phyloP scores from a whole-genome alignment of 2,329 filamentous ascomycete species.

The Stachybotrys elegans region DNA sequence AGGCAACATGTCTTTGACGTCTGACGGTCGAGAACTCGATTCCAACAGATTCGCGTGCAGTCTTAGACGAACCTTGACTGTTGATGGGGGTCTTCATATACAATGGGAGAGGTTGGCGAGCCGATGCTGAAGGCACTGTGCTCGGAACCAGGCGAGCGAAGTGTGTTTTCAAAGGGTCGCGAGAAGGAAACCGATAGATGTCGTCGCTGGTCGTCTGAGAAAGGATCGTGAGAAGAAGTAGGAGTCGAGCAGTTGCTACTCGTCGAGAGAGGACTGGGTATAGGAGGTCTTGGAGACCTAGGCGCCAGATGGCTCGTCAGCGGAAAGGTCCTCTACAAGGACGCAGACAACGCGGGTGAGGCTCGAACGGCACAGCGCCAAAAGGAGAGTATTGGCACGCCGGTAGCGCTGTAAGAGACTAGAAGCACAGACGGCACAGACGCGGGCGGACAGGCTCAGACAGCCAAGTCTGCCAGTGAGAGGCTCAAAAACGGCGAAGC shows the following conservation, averaged over 20 bases:
- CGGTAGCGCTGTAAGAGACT: too few species aligned
- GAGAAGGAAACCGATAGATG: slow-evolving; percentile 12
- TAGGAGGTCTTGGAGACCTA: slow-evolving; percentile 43
- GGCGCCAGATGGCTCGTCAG: too few species aligned
- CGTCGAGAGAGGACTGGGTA: slow-evolving; percentile 46
- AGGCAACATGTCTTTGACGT: too few species aligned
- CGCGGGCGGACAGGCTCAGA: too few species aligned
- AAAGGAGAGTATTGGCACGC: too few species aligned
- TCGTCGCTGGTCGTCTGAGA: slow-evolving; percentile 21
- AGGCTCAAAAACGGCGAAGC: too few species aligned
- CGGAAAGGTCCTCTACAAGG: slow-evolving; percentile 13
- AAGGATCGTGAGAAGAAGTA: slow-evolving; percentile 25
- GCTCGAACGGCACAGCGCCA: too few species aligned
- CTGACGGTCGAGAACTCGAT: too few species aligned
- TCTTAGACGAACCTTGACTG: slow-evolving; percentile 22
- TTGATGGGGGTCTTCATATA: slow-evolving; percentile 21
- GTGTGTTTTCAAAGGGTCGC: slow-evolving; percentile 9
- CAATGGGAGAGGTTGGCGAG: slow-evolving; percentile 28
- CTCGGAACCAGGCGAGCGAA: slow-evolving; percentile 11
- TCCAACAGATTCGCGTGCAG: slow-evolving; percentile 7
- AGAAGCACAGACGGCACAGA: too few species aligned
- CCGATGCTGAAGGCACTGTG: slow-evolving; percentile 31
- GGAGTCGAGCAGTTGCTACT: slow-evolving; percentile 35
- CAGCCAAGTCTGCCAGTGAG: too few species aligned
- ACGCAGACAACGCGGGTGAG: too few species aligned